Base-by-base conservation (phyloP, 2,329 filamentous ascomycete genomes). In the Lasiodiplodia hormozganensis region DNA sequence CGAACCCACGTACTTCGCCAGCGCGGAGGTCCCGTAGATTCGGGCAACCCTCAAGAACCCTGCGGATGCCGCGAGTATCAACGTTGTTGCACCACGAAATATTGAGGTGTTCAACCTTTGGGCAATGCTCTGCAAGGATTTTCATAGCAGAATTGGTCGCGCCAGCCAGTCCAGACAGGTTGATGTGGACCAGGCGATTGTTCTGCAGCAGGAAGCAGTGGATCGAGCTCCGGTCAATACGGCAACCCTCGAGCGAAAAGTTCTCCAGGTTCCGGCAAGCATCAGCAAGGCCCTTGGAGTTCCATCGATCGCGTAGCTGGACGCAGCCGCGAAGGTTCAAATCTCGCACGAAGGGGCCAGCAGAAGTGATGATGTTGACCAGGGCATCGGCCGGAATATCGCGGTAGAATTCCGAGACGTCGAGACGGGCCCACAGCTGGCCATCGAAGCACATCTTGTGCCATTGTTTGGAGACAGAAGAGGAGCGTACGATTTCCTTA, bases 21-120 rank as follows among this genome's bases (percentile, higher is more conserved):
- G 92, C 93, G 69, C 93, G 88, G 36, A 99, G 83, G 73, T 98
- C 94, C 66, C 84, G 90, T 67, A 99, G 82, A 65, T 85, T 89
- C 0, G 86, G 84, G 75, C 96, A 98, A 2, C 86, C 86, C 69
- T 91, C 84, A 0, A 97, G 82, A 2, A 99, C 86, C 64, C 87
- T 86, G 71, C 86, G 88, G 66, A 98, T 82, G 4, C 94, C 94
- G 14, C 87, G 84, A 10, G 92, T 91, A 75, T 96, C 91, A 76
- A 97, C 89, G 70, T 93, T 91, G 72, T 89, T 90, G 82, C 96
- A 99, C 93, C 95, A 98, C 0, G 94, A 97, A 23, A 98, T 88
- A 74, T 97, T 96, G 72, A 98, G 86, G 67, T 88, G 86, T 78
- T 97, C 90, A n/a, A 99, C 84, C 60, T 90, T 89, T 1, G 90